Base-by-base conservation (phyloP, 225 moss, liverwort and hornwort genomes). In the Pseudisothecium myosuroides region DNA sequence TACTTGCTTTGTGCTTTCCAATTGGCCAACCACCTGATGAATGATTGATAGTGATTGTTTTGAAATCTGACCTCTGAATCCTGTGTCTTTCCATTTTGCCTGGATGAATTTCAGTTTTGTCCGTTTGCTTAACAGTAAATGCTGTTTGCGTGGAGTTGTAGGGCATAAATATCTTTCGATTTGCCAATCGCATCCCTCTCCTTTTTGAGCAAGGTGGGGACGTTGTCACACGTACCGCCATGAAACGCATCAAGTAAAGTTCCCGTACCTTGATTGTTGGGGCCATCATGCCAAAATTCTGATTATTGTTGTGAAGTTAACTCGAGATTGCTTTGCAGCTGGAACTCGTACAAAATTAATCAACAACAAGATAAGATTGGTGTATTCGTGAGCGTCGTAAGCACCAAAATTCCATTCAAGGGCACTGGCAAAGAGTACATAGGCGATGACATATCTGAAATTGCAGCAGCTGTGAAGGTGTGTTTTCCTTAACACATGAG, bases 391-490 rank as follows among this genome's bases (percentile, higher is more conserved):
- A 98, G 97, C 83, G 97, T 96, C 90, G 98, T 98, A 68, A 97
- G 98, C 91, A 98, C 98, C 80, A 98, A 98, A 92, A 95, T 98
- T 72, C 98, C 97, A 67, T 98, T 98, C 94, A 98, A 98, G 91
- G 98, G 98, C 61, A 98, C 98, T 54, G 98, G 97, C 85, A 98
- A 98, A 86, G 98, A 98, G 93, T 98, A 98, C 80, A 97, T 98
- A 49, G 97, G 98, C 86, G 98, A 98, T 91, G 98, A 98, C 82
- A 96, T 96, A 78, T 94, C 96, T 69, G 97, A 98, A 92, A 97
- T 98, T 92, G 96, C 98, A 64, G 83, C 82, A 63, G 97, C 97
- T 81, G 98, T 98, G 87, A 98, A 98, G 97, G 98, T 86, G 50
- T 88, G 81, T 88, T 80, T 69, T 80, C 69, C 73, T 65, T 54